Evolutionary conservation across 1,139 yeast species (phyloP).

Genomic region (Zygosaccharomyces sapae): DNA sequence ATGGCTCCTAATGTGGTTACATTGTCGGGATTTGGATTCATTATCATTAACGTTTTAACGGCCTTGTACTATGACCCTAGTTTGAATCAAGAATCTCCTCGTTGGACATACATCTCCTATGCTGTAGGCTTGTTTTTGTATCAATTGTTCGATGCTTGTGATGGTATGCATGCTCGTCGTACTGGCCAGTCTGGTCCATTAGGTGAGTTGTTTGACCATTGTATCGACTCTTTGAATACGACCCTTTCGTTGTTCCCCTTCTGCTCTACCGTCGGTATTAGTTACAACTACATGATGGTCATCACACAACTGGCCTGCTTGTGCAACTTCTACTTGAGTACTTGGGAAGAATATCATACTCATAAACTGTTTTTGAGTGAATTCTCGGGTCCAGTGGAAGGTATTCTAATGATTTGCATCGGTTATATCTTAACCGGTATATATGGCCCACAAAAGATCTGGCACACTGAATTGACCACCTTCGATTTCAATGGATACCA

Average conservation of each 20-base stretch:
- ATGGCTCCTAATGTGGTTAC: constrained; percentile 91
- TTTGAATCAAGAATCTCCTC: constrained; percentile 57
- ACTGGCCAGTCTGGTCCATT: constrained; percentile 94
- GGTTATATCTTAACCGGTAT: constrained; percentile 61
- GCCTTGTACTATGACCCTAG: constrained; percentile 74
- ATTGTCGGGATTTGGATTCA: constrained; percentile 67
- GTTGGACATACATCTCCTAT: constrained; percentile 76
- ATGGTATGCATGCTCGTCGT: constrained; percentile 86
- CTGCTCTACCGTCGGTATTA: constrained; percentile 68
- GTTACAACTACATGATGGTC: constrained; percentile 60
- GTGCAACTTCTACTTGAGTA: constrained; percentile 78
- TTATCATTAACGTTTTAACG: constrained; percentile 57
- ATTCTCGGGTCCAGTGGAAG: constrained; percentile 94
- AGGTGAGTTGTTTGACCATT: constrained; percentile 92
- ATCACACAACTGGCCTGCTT: constrained; percentile 71
- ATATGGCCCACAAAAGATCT: constrained; percentile 59
- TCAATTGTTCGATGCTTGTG: constrained; percentile 95
- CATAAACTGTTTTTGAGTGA: constrained; percentile 74
- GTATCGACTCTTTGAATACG: constrained; percentile 87
- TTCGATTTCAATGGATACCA: constrained; percentile 15
- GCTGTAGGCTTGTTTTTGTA: constrained; percentile 84
- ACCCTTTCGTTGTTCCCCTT: constrained; percentile 71
- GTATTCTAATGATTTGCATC: constrained; percentile 61
- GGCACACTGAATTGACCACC: constrained; percentile 43
- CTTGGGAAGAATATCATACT: constrained; percentile 96